Base-by-base conservation (phyloP, 2,329 filamentous ascomycete genomes). In the Monilinia polystroma region DNA sequence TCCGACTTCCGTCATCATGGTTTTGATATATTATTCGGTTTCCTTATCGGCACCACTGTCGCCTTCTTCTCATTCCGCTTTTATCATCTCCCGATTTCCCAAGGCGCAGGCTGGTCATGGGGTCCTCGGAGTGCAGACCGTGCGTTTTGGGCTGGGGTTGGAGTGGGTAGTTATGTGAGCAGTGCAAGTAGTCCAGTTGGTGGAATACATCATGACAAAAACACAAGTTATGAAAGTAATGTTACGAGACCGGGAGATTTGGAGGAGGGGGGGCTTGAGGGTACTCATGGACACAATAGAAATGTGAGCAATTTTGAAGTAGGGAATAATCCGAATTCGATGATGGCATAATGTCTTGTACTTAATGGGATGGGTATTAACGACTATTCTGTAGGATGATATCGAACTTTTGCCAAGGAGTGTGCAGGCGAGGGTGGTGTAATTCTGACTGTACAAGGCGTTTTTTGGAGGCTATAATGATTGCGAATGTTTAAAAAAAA, bases 1-100 rank as follows among this genome's bases (percentile, higher is more conserved):
- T 93, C 89, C 68, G 89, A 97, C 77, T 96, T 89, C 80, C 87
- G 91, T 51, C 94, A 98, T 77, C 91, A 94, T 76, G 93, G 89
- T n/a, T 94, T 97, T 76, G 94, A 98, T 71, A 91, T 97, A 71
- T 79, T 97, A 2, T 92, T 90, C 70, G 94, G 94, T n/a, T 90
- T 89, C 66, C 71, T 90, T 16, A 90, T 97, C 69, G 94, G 94
- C 11, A 83, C 89, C 18, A 78, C 87, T 55, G 85, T 85, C 49
- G 85, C 91, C 26, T 88, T 88, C 76, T 87, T 94, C 72, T 85
- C 88, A 3, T 97, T 97, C 80, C 84, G 90, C 32, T 92, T 89
- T 80, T 97, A 97, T 76, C 92, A 97, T 75, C 80, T 95, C 12
- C 92, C 93, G 0, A 87, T 96, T 69, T 82, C 81, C 26, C 83